Evolutionary conservation across 148 eudicot species (phyloP).

Genomic region (Cornus controversa): DNA sequence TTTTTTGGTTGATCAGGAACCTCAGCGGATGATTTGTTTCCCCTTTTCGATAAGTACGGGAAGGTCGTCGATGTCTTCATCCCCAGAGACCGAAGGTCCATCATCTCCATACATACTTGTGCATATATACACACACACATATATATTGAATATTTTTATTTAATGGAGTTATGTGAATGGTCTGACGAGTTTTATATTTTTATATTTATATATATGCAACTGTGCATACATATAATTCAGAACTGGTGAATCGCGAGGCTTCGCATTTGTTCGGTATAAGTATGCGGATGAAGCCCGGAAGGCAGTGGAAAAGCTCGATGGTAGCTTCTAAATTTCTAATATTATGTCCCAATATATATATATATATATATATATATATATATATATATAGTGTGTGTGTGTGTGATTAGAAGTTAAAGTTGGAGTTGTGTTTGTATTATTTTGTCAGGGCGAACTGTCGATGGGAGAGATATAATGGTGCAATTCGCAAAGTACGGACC

Average conservation of each 20-base stretch:
- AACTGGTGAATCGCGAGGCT: constrained; percentile 95
- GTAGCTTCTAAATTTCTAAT: constrained; percentile 26
- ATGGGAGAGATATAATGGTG: constrained; percentile 93
- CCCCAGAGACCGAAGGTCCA: constrained; percentile 63
- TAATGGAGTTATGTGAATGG: neutral
- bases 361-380: too few species aligned
- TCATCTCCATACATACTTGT: too few species aligned
- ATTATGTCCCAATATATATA: neutral
- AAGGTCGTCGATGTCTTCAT: constrained; percentile 72
- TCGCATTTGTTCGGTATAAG: constrained; percentile 96
- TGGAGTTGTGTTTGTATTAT: neutral
- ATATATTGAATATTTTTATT: too few species aligned
- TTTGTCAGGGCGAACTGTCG: constrained; percentile 67
- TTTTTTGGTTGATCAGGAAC: constrained; percentile 37
- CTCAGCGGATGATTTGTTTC: constrained; percentile 69
- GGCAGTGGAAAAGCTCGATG: constrained; percentile 93
- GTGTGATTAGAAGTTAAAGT: too few species aligned
- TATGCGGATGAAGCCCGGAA: constrained; percentile 86
- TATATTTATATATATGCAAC: too few species aligned
- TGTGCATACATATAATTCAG: constrained; percentile 16
- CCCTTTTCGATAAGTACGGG: constrained; percentile 76
- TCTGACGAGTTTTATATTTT: neutral
- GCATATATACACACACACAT: neutral
- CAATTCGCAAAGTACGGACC: constrained; percentile 93
- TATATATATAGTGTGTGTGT: too few species aligned